Evolutionary conservation across 164 flowering plant species (phyloP).

Genomic region (Liriodendron chinense): DNA sequence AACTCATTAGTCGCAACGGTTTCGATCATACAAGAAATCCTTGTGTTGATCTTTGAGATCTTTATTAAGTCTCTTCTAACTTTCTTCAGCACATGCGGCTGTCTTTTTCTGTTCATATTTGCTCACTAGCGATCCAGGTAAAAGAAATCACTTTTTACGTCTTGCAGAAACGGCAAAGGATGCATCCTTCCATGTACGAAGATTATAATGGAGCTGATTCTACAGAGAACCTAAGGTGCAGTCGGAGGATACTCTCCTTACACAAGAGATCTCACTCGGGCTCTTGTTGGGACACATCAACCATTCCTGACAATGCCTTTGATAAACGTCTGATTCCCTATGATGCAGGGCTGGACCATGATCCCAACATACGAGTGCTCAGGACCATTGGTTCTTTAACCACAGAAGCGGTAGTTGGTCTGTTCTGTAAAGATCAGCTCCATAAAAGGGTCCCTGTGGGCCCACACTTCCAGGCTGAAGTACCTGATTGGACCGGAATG

Average conservation of each 20-base stretch:
- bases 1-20: background rate
- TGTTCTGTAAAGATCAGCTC: conserved; percentile 14
- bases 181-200: conserved; percentile 81
- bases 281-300: conserved; percentile 24
- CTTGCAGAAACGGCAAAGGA: conserved; percentile 61
- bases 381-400: conserved; percentile 19
- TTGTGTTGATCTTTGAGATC: background rate
- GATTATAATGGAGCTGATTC: conserved; percentile 32
- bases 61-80: background rate
- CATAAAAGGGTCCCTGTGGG: conserved; percentile 48
- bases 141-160: background rate
- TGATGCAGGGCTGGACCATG: conserved; percentile 5
- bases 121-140: no score
- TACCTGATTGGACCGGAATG: conserved; percentile 66
- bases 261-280: conserved; percentile 24
- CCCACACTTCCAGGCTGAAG: conserved; percentile 52
- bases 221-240: conserved; percentile 40
- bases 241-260: conserved; percentile 29
- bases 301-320: conserved; percentile 17
- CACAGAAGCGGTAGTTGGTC: conserved; percentile 21
- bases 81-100: background rate
- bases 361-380: conserved; percentile 6
- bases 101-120: background rate
- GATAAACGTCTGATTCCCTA: conserved; percentile 11
- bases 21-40: background rate